Evolutionary conservation across 805 yeast genomes (phyloP).

Genomic region (Candida incommunis): DNA sequence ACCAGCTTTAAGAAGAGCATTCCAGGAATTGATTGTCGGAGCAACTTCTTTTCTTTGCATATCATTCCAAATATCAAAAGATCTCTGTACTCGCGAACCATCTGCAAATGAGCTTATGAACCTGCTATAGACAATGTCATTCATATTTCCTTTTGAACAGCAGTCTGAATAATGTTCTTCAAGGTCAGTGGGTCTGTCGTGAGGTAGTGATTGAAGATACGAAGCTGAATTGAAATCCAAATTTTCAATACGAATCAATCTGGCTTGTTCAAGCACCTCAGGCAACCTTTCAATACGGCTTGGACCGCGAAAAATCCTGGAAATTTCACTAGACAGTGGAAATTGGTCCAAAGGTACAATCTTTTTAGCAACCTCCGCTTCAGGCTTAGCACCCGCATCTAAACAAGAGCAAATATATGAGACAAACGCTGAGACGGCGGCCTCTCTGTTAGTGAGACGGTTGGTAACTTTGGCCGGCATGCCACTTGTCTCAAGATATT

Average conservation of each 20-base stretch:
- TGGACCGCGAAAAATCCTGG: slow-evolving; percentile 4
- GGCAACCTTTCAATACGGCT: neutral
- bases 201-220: slow-evolving; percentile 11
- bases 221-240: slow-evolving; percentile 10
- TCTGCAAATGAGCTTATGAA: slow-evolving; percentile 19
- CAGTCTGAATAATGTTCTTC: slow-evolving; percentile 15
- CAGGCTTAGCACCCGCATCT: slow-evolving; percentile 7
- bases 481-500: neutral
- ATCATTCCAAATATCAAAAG: slow-evolving; percentile 34
- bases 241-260: slow-evolving; percentile 7
- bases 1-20: slow-evolving; percentile 38
- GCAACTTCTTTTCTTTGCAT: slow-evolving; percentile 26
- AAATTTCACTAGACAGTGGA: slow-evolving; percentile 12
- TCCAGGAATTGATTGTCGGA: slow-evolving; percentile 44
- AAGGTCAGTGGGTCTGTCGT: slow-evolving; percentile 14
- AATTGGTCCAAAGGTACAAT: slow-evolving; percentile 16
- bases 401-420: slow-evolving; percentile 17
- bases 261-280: slow-evolving; percentile 8
- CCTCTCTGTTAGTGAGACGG: slow-evolving; percentile 2
- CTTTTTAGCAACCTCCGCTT: slow-evolving; percentile 14
- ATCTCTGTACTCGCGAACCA: slow-evolving; percentile 12
- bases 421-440: slow-evolving; percentile 20
- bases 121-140: slow-evolving; percentile 16
- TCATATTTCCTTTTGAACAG: slow-evolving; percentile 7
- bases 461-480: neutral